A percentile compares a stretch with the other conserved stretches of the same genome.
Evolutionary conservation across 768 basidiomycete genomes (phyloP).

Genomic region (Boletus rubroflammeus): DNA sequence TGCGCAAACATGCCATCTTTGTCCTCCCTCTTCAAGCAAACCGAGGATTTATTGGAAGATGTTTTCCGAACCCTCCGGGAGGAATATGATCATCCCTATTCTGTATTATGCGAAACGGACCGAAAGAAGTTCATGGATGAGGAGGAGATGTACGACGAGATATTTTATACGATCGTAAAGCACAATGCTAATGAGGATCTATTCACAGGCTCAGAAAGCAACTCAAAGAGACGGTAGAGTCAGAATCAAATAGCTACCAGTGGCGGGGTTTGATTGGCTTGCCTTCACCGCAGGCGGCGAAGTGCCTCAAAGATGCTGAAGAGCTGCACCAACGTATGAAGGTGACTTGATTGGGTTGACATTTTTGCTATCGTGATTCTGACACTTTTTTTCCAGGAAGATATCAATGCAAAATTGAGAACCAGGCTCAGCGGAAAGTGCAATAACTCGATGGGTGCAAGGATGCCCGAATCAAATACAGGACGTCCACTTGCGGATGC

Average conservation of each 20-base stretch:
- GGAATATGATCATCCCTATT: not conserved
- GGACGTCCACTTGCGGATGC: not conserved
- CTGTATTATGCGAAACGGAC: conserved; percentile 5
- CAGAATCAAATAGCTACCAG: not conserved
- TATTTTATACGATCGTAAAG: not conserved
- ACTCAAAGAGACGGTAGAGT: not conserved
- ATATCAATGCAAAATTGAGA: conserved; percentile 1
- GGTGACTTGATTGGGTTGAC: not conserved
- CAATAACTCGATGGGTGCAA: not conserved
- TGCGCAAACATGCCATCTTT: conserved; percentile 5
- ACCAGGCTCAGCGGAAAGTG: not conserved
- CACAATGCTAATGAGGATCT: not conserved
- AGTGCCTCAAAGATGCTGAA: conserved; percentile 1
- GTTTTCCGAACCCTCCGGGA: not conserved
- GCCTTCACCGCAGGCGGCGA: conserved; percentile 5
- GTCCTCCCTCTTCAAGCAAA: not conserved
- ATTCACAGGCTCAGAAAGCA: conserved; percentile 6
- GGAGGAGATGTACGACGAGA: not conserved
- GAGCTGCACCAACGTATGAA: conserved; percentile 4
- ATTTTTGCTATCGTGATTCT: not conserved
- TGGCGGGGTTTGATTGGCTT: conserved; percentile 1
- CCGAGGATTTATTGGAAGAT: not conserved
- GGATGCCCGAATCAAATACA: not conserved
- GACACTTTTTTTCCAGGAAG: not conserved
- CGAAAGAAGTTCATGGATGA: not conserved